phyloP scores from a whole-genome alignment of 176 grass and related monocot genomes.

The Thalia dealbata region DNA sequence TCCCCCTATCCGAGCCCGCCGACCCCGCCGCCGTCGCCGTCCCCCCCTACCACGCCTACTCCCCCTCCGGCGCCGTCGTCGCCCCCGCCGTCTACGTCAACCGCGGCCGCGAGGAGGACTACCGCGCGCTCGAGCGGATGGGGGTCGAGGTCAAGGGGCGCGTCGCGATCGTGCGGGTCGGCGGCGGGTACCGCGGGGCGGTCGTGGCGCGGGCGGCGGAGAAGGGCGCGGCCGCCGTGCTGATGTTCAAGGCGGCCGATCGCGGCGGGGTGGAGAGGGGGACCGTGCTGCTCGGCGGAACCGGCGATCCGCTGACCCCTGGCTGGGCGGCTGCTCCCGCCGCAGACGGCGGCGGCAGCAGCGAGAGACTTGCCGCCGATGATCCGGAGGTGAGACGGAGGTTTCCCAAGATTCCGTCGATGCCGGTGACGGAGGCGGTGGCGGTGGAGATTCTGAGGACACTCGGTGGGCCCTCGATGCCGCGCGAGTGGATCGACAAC shows the following conservation, averaged over 20 bases:
- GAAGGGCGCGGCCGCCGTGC: conserved; percentile 51
- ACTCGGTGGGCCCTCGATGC: conserved; percentile 44
- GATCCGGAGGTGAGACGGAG: conserved; percentile 39
- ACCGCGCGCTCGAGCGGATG: conserved; percentile 32
- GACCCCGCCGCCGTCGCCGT: conserved; percentile 29
- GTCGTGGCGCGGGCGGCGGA: conserved; percentile 55
- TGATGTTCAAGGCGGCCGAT: conserved; percentile 38
- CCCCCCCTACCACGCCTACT: conserved; percentile 75
- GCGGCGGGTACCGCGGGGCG: conserved; percentile 55
- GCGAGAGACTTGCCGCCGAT: conserved; percentile 40
- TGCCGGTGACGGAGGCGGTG: conserved; percentile 56
- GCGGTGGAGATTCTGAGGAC: conserved; percentile 42
- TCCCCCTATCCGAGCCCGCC: conserved; percentile 56
- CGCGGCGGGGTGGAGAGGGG: conserved; percentile 85
- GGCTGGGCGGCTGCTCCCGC: conserved; percentile 52
- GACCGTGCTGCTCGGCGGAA: conserved; percentile 49
- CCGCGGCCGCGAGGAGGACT: conserved; percentile 72
- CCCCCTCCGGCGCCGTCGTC: conserved; percentile 42
- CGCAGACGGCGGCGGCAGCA: neutral
- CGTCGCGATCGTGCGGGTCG: conserved; percentile 40
- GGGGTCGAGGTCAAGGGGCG: conserved; percentile 41
- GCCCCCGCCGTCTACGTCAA: conserved; percentile 74
- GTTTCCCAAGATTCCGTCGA: conserved; percentile 68
- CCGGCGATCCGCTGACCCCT: conserved; percentile 72
- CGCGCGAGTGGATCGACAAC: conserved; percentile 31